These are phyloP conservation scores for Diaporthe citri DNA, from an alignment of 2,329 filamentous ascomycete genomes.

Conservation along the genomic window DNA sequence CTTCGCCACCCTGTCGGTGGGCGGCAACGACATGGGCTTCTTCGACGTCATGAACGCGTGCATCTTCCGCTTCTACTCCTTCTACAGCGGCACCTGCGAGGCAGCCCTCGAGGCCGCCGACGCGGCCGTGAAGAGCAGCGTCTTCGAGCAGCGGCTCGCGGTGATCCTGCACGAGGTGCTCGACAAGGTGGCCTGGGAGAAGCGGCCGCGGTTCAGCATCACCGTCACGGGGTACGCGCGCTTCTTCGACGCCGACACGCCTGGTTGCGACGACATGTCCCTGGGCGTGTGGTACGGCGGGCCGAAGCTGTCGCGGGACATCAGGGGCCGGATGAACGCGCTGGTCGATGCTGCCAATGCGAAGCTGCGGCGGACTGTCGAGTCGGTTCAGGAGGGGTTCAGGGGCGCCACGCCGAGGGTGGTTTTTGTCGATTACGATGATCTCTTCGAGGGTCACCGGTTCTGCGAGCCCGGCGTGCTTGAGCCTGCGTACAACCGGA, in stretches of 20 bases:
- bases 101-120: constrained; percentile 53
- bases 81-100: constrained; percentile 61
- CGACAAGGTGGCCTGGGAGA: constrained; percentile 59
- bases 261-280: constrained; percentile 57
- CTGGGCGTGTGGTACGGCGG: constrained; percentile 61
- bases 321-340: constrained; percentile 57
- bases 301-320: constrained; percentile 54
- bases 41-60: constrained; percentile 64
- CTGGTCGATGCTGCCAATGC: constrained; percentile 58
- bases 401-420: constrained; percentile 48
- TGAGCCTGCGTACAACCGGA: constrained; percentile 59
- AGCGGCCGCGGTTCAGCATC: constrained; percentile 56
- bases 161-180: constrained; percentile 58
- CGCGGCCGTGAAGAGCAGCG: constrained; percentile 49
- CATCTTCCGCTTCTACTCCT: constrained; percentile 63
- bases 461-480: constrained; percentile 50
- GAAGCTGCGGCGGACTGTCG: constrained; percentile 53
- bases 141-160: constrained; percentile 55
- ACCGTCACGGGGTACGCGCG: constrained; percentile 62
- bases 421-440: constrained; percentile 60
- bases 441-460: constrained; percentile 58
- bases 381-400: constrained; percentile 54
- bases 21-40: constrained; percentile 63
- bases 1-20: constrained; percentile 61
- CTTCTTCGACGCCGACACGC: constrained; percentile 61